Percentiles rank a stretch among this genome's conserved stretches.
phyloP scores from a whole-genome alignment of 495 filamentous ascomycete genomes.

The Aspergillus steynii region DNA sequence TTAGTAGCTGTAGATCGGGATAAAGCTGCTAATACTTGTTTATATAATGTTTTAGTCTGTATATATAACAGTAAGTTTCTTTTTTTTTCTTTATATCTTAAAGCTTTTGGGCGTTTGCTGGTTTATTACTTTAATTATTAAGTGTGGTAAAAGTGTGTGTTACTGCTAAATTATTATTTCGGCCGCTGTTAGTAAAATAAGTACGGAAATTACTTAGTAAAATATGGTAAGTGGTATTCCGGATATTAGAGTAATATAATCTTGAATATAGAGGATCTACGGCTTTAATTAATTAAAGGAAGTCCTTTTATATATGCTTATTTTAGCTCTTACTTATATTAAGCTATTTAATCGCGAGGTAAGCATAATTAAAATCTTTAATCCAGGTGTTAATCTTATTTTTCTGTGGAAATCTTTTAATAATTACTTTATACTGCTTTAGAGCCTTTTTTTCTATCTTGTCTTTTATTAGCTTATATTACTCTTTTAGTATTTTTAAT shows the following conservation, averaged over 20 bases:
- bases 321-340: no score
- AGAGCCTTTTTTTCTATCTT: background rate
- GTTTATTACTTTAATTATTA: no score
- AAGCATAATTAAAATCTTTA: background rate
- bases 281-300: background rate
- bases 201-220: background rate
- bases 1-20: no score
- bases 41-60: no score
- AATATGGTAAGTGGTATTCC: background rate
- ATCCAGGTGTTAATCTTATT: background rate
- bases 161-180: no score
- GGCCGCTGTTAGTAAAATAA: background rate
- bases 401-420: background rate
- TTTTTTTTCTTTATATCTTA: no score
- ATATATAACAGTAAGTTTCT: no score
- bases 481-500: background rate
- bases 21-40: no score
- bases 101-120: no score
- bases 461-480: background rate
- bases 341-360: background rate
- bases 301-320: background rate
- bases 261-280: background rate
- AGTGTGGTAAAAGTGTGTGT: no score
- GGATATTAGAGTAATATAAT: background rate
- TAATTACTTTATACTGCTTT: background rate